phyloP scores from a whole-genome alignment of 2,329 filamentous ascomycete species.

The Biscogniauxia marginata region DNA sequence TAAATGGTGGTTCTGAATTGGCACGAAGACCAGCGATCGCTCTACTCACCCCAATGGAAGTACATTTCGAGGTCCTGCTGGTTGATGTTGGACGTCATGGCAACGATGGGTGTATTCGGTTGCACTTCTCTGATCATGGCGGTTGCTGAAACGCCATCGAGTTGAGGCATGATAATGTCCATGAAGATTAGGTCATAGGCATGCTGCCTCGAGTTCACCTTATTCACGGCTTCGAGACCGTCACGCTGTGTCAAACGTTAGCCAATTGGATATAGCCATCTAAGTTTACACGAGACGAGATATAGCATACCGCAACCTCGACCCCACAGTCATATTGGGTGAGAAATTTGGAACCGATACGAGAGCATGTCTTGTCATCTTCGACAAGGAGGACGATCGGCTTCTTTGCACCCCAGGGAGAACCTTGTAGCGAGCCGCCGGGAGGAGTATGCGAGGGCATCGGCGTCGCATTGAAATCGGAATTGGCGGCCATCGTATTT shows the following conservation, averaged over 20 bases:
- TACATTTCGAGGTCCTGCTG: constrained; percentile 97
- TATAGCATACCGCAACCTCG: constrained; percentile 60
- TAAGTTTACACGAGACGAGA: neutral
- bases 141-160: constrained; percentile 93
- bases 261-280: constrained; percentile 7
- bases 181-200: constrained; percentile 73
- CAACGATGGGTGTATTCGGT: constrained; percentile 81
- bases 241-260: constrained; percentile 59
- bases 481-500: constrained; percentile 40
- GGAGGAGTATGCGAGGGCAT: constrained; percentile 36
- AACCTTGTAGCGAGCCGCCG: constrained; percentile 34
- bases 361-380: constrained; percentile 67
- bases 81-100: constrained; percentile 98
- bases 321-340: constrained; percentile 64
- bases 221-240: constrained; percentile 87
- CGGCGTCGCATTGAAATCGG: constrained; percentile 36
- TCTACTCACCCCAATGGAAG: constrained; percentile 81
- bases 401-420: constrained; percentile 58
- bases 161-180: constrained; percentile 96
- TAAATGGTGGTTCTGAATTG: constrained; percentile 2
- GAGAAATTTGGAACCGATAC: constrained; percentile 67
- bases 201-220: constrained; percentile 58
- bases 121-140: constrained; percentile 89
- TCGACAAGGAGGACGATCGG: constrained; percentile 90
- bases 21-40: neutral